Base-by-base conservation (phyloP, 1,284 basidiomycete genomes). In the Pisolithus thermaeus region DNA sequence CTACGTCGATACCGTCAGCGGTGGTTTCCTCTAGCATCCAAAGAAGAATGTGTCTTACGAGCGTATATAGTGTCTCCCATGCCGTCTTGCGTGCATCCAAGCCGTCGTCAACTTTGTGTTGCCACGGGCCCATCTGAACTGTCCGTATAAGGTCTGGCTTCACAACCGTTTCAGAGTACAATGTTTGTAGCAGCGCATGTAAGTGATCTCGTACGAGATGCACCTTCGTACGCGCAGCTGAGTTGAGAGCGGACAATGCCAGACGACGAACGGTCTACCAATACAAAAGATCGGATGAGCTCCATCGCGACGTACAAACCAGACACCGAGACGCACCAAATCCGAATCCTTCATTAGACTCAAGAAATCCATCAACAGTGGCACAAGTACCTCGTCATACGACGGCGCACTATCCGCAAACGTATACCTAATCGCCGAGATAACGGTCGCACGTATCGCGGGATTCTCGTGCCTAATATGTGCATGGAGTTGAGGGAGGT, bases 111-210 rank as follows among this genome's bases (percentile, higher is more conserved):
- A 93, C 90, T 65, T 89, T 92, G 69, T 96, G 92, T 49, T 90
- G 94, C 87, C 94, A 99, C 1, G 97, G 97, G 14, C 97, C 97
- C 97, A 99, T 98, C 64, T 92, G 87, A 7, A 99, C 94, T 6
- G 89, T 91, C 30, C 92, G 83, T 61, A 97, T 87, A 50, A 97
- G 81, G 36, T 89, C 84, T 14, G 82, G 78, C 60, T 92, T 90
- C 61, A 94, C 72, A 32, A 79, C 69, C 0, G 93, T 96, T 71
- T 96, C 92, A 46, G 80, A 76, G 72, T 97, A 97, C 18, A 99
- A 74, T 52, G 79, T 80, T 0, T 94, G 93, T 43, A 98, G 75
- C 2, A 99, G 76, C 0, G 77, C 68, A 1, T 75, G 66, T 20
- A 99, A 76, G 61, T 95, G 90, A 27, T 97, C 92, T 32, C 87